Conservation (phyloP, 202 grass and related monocot species). For the Sporobolus alterniflorus region DNA sequence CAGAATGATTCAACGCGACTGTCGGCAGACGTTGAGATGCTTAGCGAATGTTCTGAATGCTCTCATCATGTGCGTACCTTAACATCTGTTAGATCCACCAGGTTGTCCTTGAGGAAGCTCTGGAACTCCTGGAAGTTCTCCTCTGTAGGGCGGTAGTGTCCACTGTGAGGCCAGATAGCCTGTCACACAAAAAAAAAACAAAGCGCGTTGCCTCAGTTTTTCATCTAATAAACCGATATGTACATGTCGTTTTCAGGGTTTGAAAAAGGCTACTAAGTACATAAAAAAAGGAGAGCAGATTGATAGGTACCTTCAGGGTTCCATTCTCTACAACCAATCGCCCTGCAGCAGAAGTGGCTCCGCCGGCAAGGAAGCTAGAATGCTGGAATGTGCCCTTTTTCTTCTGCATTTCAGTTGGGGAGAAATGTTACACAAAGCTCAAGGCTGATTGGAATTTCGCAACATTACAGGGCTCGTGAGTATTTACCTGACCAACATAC, state of each 20-base stretch:
- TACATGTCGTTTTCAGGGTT: background rate
- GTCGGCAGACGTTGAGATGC: background rate
- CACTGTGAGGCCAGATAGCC: slow-evolving; percentile 96
- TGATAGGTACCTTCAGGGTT: slow-evolving; percentile 58
- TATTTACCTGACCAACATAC: slow-evolving; percentile 88
- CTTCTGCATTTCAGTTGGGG: slow-evolving; percentile 61
- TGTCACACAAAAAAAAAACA: slow-evolving; percentile 37
- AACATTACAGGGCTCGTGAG: background rate
- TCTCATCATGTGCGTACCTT: slow-evolving; percentile 45
- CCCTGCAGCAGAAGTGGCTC: slow-evolving; percentile 91
- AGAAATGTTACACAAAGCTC: slow-evolving; percentile 13
- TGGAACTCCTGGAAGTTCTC: slow-evolving; percentile 94
- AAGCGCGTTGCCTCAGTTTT: slow-evolving; percentile 27
- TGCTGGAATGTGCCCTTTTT: slow-evolving; percentile 95
- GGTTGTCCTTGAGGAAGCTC: slow-evolving; percentile 81
- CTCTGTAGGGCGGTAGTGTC: slow-evolving; percentile 86
- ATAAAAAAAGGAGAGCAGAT: background rate
- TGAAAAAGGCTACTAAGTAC: background rate
- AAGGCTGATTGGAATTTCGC: background rate
- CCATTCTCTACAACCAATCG: slow-evolving; percentile 74
- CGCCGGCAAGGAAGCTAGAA: slow-evolving; percentile 95
- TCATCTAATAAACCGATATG: background rate
- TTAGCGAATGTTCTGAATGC: background rate
- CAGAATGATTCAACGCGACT: background rate
- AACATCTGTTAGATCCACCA: slow-evolving; percentile 74